Conservation (phyloP, 768 basidiomycete species). For the Kondoa malvinella region DNA sequence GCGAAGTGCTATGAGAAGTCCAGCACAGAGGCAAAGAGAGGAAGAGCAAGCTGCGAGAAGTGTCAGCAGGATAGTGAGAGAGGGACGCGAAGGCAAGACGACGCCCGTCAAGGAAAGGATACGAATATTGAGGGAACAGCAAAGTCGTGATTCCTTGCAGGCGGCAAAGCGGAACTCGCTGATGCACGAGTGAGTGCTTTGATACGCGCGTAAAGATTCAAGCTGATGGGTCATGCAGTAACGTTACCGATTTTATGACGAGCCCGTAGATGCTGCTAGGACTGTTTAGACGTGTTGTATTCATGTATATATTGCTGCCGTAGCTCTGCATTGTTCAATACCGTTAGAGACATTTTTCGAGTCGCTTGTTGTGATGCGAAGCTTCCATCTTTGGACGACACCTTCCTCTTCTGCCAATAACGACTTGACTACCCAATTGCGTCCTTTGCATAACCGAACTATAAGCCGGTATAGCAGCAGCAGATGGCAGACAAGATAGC, state of each 20-base stretch:
- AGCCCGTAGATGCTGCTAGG: background rate
- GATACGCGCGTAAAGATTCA: too few relatives aligned
- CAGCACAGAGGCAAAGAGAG: background rate
- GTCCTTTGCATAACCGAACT: too few relatives aligned
- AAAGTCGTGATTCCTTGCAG: background rate
- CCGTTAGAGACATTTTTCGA: too few relatives aligned
- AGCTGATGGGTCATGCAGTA: background rate
- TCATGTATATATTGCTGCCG: too few relatives aligned
- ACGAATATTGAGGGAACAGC: background rate
- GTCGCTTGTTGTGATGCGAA: too few relatives aligned
- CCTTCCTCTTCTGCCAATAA: too few relatives aligned
- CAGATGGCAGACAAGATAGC: constrained; percentile 36
- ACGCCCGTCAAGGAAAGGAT: background rate
- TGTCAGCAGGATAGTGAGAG: background rate
- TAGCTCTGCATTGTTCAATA: too few relatives aligned
- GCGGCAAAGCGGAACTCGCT: background rate
- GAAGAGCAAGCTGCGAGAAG: background rate
- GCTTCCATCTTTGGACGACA: too few relatives aligned
- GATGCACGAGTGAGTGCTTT: background rate
- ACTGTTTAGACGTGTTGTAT: too few relatives aligned
- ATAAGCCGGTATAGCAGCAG: too few relatives aligned
- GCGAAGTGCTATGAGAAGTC: background rate
- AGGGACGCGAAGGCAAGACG: background rate
- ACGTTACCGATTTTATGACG: background rate
- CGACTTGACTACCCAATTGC: too few relatives aligned